Evolutionary conservation across 805 yeast genomes (phyloP).

Genomic region (Grigorovia transvaalensis): DNA sequence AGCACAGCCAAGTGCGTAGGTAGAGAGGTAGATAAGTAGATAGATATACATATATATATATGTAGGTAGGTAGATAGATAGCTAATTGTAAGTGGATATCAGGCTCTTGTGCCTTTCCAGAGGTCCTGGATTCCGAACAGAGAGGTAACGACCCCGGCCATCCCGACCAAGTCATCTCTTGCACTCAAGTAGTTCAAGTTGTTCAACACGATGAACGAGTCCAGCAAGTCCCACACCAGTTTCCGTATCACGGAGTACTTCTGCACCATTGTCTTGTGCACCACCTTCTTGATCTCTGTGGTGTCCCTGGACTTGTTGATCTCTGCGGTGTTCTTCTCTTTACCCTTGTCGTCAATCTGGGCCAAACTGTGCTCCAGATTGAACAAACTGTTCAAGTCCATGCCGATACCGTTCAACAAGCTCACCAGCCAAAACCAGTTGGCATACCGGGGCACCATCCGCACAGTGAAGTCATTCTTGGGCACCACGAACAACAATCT

Average conservation of each 20-base stretch:
- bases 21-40: too few species aligned
- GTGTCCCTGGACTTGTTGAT: too few species aligned
- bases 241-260: constrained; percentile 45
- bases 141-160: constrained; percentile 78
- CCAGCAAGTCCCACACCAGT: constrained; percentile 67
- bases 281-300: constrained; percentile 22
- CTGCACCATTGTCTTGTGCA: constrained; percentile 31
- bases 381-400: constrained; percentile 46
- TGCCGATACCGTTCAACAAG: constrained; percentile 49
- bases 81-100: too few species aligned
- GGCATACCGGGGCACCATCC: constrained; percentile 45
- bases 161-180: constrained; percentile 72
- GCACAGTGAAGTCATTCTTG: constrained; percentile 36
- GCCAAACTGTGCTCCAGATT: constrained; percentile 22
- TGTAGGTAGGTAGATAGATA: too few species aligned
- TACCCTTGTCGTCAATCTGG: neutral
- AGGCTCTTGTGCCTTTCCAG: constrained; percentile 55
- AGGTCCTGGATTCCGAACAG: constrained; percentile 63
- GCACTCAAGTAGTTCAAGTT: constrained; percentile 48
- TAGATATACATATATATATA: too few species aligned
- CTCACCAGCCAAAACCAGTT: constrained; percentile 73
- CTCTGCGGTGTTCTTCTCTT: constrained; percentile 7
- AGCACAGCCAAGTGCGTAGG: too few species aligned
- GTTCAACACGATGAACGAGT: constrained; percentile 64
- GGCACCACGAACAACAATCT: constrained; percentile 39